These are phyloP conservation scores for Eucalyptus regnans DNA, from an alignment of 345 rosid genomes.

Conservation along the genomic window DNA sequence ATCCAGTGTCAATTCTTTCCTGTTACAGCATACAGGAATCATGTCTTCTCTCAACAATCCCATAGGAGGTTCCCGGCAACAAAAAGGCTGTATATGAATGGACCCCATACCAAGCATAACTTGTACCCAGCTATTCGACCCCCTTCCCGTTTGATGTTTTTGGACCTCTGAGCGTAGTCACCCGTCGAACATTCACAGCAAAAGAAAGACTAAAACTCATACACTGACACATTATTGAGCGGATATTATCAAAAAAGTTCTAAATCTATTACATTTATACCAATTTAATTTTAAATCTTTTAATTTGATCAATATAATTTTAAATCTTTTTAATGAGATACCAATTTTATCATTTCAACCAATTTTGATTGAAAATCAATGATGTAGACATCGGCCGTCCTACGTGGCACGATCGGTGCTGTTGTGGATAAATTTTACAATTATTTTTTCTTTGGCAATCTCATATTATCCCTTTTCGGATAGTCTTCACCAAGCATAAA, in stretches of 20 bases:
- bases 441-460: no score
- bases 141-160: fast-evolving
- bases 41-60: neutral
- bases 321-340: fast-evolving
- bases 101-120: neutral
- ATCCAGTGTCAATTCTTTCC: no score
- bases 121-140: neutral
- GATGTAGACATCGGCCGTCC: no score
- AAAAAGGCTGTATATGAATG: neutral
- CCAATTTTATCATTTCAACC: fast-evolving
- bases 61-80: neutral
- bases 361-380: no score
- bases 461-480: fast-evolving
- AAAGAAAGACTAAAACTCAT: neutral
- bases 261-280: fast-evolving
- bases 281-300: no score
- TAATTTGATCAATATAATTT: no score
- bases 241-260: fast-evolving
- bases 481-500: no score
- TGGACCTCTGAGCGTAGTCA: no score
- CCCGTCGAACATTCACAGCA: neutral
- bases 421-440: no score
- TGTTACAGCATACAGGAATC: no score
- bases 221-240: fast-evolving
- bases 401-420: fast-evolving